These are phyloP conservation scores for Plasmodium fragile DNA, from an alignment of 169 alveolate genomes.

Conservation along the genomic window DNA sequence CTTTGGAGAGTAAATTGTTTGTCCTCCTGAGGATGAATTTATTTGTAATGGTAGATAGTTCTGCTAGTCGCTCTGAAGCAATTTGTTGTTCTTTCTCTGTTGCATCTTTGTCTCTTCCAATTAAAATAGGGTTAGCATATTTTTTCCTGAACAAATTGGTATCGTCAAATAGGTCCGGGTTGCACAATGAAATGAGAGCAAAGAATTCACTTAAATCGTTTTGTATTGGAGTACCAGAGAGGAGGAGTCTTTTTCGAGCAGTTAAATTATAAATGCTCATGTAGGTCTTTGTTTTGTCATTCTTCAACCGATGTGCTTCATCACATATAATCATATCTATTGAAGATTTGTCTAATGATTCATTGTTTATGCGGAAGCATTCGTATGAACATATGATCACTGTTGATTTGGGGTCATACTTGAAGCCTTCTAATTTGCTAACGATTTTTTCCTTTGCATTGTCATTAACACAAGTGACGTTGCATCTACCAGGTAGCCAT, in stretches of 20 bases:
- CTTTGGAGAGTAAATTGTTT: conserved; percentile 90
- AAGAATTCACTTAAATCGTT: conserved; percentile 92
- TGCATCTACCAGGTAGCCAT: conserved; percentile 93
- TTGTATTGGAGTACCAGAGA: conserved; percentile 93
- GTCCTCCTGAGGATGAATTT: conserved; percentile 92
- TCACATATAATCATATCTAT: conserved; percentile 95
- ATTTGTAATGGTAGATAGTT: conserved; percentile 91
- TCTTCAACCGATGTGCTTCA: conserved; percentile 96
- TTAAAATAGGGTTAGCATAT: conserved; percentile 90
- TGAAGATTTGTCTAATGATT: conserved; percentile 90
- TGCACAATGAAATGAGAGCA: conserved; percentile 90
- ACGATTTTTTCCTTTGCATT: conserved; percentile 90
- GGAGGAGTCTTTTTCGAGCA: conserved; percentile 91
- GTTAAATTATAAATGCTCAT: conserved; percentile 90
- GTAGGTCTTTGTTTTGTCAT: conserved; percentile 93
- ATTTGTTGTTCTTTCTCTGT: conserved; percentile 89
- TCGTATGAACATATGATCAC: conserved; percentile 94
- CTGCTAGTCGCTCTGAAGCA: conserved; percentile 90
- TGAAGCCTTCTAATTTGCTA: conserved; percentile 91
- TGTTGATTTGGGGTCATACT: conserved; percentile 87
- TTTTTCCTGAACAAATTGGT: conserved; percentile 82
- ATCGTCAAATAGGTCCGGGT: conserved; percentile 92
- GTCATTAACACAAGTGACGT: conserved; percentile 92
- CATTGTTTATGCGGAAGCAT: conserved; percentile 91
- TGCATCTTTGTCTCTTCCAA: conserved; percentile 94